These are phyloP conservation scores for Verticillium isaacii DNA, from an alignment of 2,329 filamentous ascomycete species.

Conservation along the genomic window DNA sequence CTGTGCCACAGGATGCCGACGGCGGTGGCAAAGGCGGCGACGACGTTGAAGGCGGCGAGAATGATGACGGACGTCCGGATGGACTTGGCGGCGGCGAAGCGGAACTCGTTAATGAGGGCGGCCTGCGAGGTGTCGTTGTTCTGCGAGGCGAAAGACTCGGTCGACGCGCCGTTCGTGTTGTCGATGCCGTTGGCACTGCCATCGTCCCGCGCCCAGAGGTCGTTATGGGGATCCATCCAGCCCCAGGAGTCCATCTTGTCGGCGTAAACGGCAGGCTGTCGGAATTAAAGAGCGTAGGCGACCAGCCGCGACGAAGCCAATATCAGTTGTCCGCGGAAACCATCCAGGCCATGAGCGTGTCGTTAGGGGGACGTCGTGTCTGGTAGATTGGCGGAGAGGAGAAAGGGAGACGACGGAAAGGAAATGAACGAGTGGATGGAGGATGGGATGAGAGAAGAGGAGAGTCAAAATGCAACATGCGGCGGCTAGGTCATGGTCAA, in stretches of 20 bases:
- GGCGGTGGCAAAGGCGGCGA: conserved; percentile 52
- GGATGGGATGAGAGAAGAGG: conserved; percentile 16
- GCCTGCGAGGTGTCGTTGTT: conserved; percentile 36
- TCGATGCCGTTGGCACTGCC: conserved; percentile 18
- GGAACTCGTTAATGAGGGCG: conserved; percentile 44
- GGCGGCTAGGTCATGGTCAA: conserved; percentile 7
- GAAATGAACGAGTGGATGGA: conserved; percentile 8
- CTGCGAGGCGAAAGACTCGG: conserved; percentile 17
- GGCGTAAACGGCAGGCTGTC: not conserved
- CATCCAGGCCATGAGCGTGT: conserved; percentile 33
- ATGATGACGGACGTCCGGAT: conserved; percentile 58
- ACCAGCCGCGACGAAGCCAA: conserved; percentile 5
- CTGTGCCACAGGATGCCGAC: conserved; percentile 53
- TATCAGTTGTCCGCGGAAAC: conserved; percentile 13
- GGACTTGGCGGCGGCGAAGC: conserved; percentile 49
- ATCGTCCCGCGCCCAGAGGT: conserved; percentile 23
- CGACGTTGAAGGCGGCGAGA: conserved; percentile 55
- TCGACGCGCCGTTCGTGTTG: conserved; percentile 19
- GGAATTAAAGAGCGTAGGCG: conserved; percentile 1
- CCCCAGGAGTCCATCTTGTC: conserved; percentile 15
- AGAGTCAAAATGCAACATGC: conserved; percentile 11
- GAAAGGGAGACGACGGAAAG: conserved; percentile 8
- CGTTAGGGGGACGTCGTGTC: conserved; percentile 18
- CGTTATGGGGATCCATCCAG: conserved; percentile 12
- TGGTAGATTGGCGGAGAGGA: conserved; percentile 15